These are phyloP conservation scores for Takashimella tepidaria DNA, from an alignment of 1,284 basidiomycete genomes.

Conservation along the genomic window DNA sequence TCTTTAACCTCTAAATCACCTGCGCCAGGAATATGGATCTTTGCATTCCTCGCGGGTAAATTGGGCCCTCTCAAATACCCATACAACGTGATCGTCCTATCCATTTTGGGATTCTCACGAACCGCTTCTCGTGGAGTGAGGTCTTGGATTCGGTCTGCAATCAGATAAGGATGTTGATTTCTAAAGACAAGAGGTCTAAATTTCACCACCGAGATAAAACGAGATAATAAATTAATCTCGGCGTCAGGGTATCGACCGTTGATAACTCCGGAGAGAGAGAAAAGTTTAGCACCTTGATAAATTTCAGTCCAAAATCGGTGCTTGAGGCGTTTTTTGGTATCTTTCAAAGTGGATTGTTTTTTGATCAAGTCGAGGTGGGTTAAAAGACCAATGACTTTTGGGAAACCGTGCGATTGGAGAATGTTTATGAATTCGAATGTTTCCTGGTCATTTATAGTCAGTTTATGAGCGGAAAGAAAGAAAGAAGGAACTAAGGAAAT, in stretches of 20 bases:
- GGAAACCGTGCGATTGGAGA: conserved; percentile 94
- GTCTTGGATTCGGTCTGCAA: conserved; percentile 95
- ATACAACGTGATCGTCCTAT: conserved; percentile 87
- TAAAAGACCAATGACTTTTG: conserved; percentile 94
- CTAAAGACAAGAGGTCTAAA: conserved; percentile 96
- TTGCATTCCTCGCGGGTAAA: conserved; percentile 67
- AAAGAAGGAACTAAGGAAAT: too few species aligned
- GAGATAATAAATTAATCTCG: conserved; percentile 90
- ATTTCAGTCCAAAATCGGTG: conserved; percentile 99
- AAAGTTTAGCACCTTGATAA: conserved; percentile 96
- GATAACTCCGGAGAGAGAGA: conserved; percentile 95
- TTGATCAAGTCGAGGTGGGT: conserved; percentile 97
- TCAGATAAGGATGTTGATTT: conserved; percentile 87
- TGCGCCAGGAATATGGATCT: conserved; percentile 89
- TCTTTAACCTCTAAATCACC: conserved; percentile 76
- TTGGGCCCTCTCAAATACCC: conserved; percentile 93
- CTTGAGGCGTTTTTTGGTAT: conserved; percentile 92
- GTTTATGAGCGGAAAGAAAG: not conserved
- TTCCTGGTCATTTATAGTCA: conserved; percentile 58
- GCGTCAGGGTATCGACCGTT: conserved; percentile 97
- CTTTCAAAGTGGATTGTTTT: conserved; percentile 77
- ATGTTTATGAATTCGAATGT: conserved; percentile 98
- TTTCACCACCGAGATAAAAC: conserved; percentile 98
- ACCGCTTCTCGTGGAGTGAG: conserved; percentile 83
- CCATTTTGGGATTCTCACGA: conserved; percentile 69